These are phyloP conservation scores for Jacaranda copaia DNA, from an alignment of 257 asterid genomes.

Conservation along the genomic window DNA sequence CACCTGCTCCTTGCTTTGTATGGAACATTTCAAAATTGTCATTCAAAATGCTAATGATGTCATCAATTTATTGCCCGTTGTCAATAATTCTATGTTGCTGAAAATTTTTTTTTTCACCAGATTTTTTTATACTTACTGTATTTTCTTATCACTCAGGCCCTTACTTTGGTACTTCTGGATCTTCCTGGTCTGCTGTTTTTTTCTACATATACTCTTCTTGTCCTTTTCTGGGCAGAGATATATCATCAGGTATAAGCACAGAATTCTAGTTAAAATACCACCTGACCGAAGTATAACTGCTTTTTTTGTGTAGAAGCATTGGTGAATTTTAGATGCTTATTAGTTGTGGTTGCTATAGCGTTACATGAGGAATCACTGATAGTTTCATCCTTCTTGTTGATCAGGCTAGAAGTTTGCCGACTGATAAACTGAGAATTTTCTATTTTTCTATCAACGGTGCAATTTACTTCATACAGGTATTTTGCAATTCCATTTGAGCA, in stretches of 20 bases:
- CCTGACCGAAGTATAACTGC: constrained; percentile 4
- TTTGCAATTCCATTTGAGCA: constrained; percentile 26
- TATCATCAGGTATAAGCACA: constrained; percentile 83
- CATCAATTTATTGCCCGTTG: constrained; percentile 9
- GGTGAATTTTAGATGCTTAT: constrained; percentile 30
- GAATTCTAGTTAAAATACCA: constrained; percentile 22
- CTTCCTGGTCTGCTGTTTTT: constrained; percentile 93
- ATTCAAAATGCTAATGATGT: background rate
- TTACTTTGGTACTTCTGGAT: constrained; percentile 70
- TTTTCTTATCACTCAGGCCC: constrained; percentile 56
- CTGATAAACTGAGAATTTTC: constrained; percentile 79
- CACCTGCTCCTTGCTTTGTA: constrained; percentile 9
- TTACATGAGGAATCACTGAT: constrained; percentile 36
- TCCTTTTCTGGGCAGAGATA: constrained; percentile 97
- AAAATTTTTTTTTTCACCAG: constrained; percentile 1
- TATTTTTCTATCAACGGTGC: constrained; percentile 69
- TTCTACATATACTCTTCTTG: constrained; percentile 93
- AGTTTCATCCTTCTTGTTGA: constrained; percentile 39
- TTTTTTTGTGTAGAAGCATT: constrained; percentile 2
- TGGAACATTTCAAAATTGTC: background rate
- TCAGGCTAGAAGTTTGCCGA: constrained; percentile 93
- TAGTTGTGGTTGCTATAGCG: constrained; percentile 32
- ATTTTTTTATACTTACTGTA: background rate
- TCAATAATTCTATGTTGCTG: background rate
- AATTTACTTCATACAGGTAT: constrained; percentile 78